Evolutionary conservation across 768 basidiomycete genomes (phyloP), one percentile per base, ranked within the genome.

Genomic region (Rhodocollybia butyracea): DNA sequence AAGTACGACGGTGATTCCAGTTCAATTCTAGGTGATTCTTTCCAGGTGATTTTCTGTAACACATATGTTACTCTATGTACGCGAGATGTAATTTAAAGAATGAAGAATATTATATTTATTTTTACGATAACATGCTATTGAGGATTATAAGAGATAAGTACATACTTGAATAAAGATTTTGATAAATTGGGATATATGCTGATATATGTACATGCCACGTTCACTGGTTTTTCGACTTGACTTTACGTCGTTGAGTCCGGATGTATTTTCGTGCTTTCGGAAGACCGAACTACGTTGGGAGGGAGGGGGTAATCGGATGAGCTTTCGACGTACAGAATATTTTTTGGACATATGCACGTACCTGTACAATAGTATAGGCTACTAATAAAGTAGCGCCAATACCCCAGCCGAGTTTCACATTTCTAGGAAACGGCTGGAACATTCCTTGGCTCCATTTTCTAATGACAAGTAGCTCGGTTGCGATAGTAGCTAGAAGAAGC

Each of bases 401-500:
- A n/a, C 70, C 65, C 86, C 88, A 90, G 11, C 84, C 84, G 76
- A 78, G 78, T 70, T 79, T 82, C 57, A 93, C 86, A 51, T 63
- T 58, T 48, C 61, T 59, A 13, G 91, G 91, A 13, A 90, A 67
- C 22, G 89, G 84, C 60, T 74, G 80, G 64, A 85, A 93, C 66
- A 83, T 80, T 11, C 86, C 88, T 62, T 82, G 73, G 60, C 88
- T 84, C 91, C 90, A 94, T 74, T 94, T 94, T 61, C 76, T 70
- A 51, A 94, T 91, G 40, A 85, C 86, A 48, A 94, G 75, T 32
- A 91, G 68, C 67, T 94, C 91, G 13, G 92, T 93, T 55, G 83
- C 63, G 58, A 92, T 84, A n/a, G 91, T 94, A 30, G 91, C 91
- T 47, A 92, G 80, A 57, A 94, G 73, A 39, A 94, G 73, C 91